Base-by-base conservation (phyloP, 805 yeast species). In the Metschnikowia baotianmanensis region DNA sequence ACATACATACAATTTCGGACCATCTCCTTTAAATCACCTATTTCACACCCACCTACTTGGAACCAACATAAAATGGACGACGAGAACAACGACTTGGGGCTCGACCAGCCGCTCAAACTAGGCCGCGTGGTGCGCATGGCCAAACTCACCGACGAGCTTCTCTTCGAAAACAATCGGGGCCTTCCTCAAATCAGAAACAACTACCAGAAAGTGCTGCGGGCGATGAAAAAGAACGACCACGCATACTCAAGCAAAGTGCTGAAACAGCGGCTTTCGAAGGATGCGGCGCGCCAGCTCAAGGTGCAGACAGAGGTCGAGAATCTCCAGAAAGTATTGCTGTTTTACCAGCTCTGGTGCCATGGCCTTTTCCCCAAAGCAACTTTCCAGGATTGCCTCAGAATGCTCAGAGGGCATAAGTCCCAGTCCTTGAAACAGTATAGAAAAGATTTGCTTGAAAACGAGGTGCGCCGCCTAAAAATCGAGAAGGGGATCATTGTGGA, bases 291-390 rank as follows among this genome's bases (percentile, higher is more conserved):
- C 20, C 51, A 45, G 34, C 45, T 48, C n/a, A 61, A 57, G 34
- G 46, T 51, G 13, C 63, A 62, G n/a, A 58, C 61, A 19, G 72
- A 67, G 43, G 58, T 49, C 30, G 56, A 60, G 13, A 69, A 69
- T 41, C 48, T 69, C 34, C 50, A 63, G 2, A 53, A 65, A 1
- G 58, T 67, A 1, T 48, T 69, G 24, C 70, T 68, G 50, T 69
- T 67, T 50, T 69, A 69, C 52, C 73, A 69, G 46, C 54, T 69
- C 19, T 69, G 75, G 75, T 69, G 74, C 49, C 74, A 69, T 41
- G 66, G 71, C 8, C 49, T 58, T 23, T 45, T 51, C 40, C 56
- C 56, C 5, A 31, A 43, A 18, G 56, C 56, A 13, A 52, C 34
- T 16, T 52, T 52, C 28, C 16, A 34, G 16, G 56, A 52, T 32